Percentiles rank a stretch among this genome's conserved stretches.
Evolutionary conservation across 2,329 filamentous ascomycete genomes (phyloP).

Genomic region (Diaporthe sp.): DNA sequence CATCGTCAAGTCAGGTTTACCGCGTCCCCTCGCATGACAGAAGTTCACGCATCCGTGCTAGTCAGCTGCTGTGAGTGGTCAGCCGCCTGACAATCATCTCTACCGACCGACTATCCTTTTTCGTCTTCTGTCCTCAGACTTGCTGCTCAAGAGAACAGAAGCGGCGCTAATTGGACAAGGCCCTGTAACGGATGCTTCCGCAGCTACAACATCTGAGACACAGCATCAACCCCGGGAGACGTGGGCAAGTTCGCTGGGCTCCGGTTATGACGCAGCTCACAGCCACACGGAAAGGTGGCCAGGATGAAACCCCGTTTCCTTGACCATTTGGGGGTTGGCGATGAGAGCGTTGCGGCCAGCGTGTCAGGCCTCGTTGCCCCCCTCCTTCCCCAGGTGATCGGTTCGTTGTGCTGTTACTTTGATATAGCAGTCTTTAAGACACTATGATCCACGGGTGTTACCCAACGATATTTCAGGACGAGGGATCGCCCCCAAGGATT

Average conservation of each 20-base stretch:
- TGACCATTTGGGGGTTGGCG: background rate
- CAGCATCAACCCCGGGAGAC: slow-evolving; percentile 8
- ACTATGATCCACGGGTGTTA: slow-evolving; percentile 21
- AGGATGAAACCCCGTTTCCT: slow-evolving; percentile 16
- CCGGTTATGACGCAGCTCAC: slow-evolving; percentile 23
- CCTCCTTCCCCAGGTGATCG: background rate
- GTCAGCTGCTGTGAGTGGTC: background rate
- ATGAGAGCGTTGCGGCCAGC: slow-evolving; percentile 5
- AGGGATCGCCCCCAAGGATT: slow-evolving; percentile 4
- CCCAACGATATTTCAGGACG: slow-evolving; percentile 21
- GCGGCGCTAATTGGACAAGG: slow-evolving; percentile 15
- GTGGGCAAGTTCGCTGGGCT: slow-evolving; percentile 1
- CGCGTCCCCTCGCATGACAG: background rate
- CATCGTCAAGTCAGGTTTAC: background rate
- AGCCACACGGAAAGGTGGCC: slow-evolving; percentile 8
- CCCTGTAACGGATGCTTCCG: slow-evolving; percentile 15
- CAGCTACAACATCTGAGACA: slow-evolving; percentile 27
- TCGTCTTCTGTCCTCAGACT: background rate
- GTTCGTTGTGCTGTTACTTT: background rate
- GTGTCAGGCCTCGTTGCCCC: slow-evolving; percentile 9
- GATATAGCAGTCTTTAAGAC: slow-evolving; percentile 9
- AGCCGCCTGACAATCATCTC: background rate
- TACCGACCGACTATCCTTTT: background rate
- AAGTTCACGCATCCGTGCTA: background rate
- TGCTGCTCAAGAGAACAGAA: background rate